Conservation (phyloP, 371 early-diverging fungal species). For the Funneliformis caledonium region DNA sequence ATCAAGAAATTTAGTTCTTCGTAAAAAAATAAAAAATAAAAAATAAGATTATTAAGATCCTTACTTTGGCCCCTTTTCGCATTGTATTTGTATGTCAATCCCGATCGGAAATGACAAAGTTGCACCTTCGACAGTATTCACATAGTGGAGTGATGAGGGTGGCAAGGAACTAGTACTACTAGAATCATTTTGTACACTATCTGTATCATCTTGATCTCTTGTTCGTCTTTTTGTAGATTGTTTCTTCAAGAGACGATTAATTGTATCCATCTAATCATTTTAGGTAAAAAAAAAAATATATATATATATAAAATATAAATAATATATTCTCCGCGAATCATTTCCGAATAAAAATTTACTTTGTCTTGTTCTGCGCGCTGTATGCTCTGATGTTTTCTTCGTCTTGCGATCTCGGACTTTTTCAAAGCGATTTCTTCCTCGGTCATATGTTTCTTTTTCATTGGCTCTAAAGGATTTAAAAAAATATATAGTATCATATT, state of each 20-base stretch:
- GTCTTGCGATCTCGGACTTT: conserved; percentile 42
- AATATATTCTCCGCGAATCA: background rate
- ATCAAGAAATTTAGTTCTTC: background rate
- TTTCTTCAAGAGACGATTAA: conserved; percentile 43
- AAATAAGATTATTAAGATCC: background rate
- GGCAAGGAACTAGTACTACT: background rate
- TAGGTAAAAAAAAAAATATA: background rate
- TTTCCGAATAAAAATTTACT: background rate
- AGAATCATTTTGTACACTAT: conserved; percentile 25
- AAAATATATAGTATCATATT: background rate
- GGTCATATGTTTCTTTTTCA: conserved; percentile 42
- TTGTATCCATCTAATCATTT: conserved; percentile 42
- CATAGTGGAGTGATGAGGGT: conserved; percentile 31
- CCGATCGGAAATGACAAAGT: conserved; percentile 40
- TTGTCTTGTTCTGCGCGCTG: conserved; percentile 46
- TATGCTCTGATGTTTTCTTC: conserved; percentile 45
- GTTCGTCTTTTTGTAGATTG: conserved; percentile 42
- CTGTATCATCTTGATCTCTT: conserved; percentile 37
- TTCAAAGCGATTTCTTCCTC: conserved; percentile 42
- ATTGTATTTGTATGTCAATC: conserved; percentile 2
- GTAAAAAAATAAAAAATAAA: background rate
- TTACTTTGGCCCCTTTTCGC: conserved; percentile 37
- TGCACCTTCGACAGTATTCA: conserved; percentile 13
- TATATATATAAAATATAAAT: background rate
- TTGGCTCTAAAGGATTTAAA: conserved; percentile 24